Evolutionary conservation across 1,139 yeast species (phyloP).

Genomic region (Nakaseomyces kungkrabaensis): DNA sequence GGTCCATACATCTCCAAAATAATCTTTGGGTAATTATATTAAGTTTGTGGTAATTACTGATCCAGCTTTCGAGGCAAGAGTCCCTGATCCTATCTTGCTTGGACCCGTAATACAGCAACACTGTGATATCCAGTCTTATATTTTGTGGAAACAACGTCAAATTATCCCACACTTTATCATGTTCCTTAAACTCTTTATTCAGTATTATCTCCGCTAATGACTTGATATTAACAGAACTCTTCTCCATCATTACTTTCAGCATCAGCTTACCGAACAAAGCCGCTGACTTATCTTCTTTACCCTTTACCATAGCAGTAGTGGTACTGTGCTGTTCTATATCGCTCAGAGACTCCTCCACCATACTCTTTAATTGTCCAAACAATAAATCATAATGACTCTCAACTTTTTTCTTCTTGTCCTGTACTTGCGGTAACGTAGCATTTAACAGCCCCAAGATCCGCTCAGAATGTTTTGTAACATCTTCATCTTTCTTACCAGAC

Average conservation of each 20-base stretch:
- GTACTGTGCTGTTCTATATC: not conserved
- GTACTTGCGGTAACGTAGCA: conserved; percentile 21
- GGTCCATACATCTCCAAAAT: conserved; percentile 19
- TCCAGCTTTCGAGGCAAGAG: conserved; percentile 13
- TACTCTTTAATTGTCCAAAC: conserved; percentile 18
- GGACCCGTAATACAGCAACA: conserved; percentile 20
- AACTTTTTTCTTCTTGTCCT: conserved; percentile 14
- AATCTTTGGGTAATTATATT: conserved; percentile 20
- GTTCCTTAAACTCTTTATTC: conserved; percentile 13
- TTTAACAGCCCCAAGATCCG: conserved; percentile 22
- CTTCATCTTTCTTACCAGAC: conserved; percentile 5
- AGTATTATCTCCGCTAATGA: conserved; percentile 13
- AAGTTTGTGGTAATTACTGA: conserved; percentile 13
- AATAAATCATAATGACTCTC: conserved; percentile 24
- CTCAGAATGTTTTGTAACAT: conserved; percentile 18
- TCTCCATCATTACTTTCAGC: not conserved
- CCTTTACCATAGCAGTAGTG: not conserved
- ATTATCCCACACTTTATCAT: conserved; percentile 13
- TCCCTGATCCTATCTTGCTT: conserved; percentile 10
- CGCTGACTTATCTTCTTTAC: not conserved
- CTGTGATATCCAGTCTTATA: conserved; percentile 14
- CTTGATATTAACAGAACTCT: conserved; percentile 3
- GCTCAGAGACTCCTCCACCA: conserved; percentile 15
- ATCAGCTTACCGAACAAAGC: not conserved
- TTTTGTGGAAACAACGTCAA: conserved; percentile 11